A percentile compares a stretch with the other conserved stretches of the same genome.
Conservation (phyloP, 768 basidiomycete species). For the Lentinula sp. region DNA sequence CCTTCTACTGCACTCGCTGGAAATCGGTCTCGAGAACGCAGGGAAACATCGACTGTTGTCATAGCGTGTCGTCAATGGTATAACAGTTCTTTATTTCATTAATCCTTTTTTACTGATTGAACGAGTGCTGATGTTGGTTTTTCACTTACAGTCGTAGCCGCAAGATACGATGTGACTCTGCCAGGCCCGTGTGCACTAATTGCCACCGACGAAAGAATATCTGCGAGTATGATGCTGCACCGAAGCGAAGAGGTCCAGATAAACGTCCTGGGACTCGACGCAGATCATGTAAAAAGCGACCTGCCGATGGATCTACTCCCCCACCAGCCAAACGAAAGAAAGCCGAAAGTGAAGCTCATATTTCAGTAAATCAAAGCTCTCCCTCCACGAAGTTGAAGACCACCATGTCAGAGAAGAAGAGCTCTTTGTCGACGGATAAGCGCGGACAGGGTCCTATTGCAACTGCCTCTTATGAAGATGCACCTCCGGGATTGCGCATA, state of each 20-base stretch:
- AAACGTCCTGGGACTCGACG: constrained; percentile 81
- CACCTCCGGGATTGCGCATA: constrained; percentile 20
- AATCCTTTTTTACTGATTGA: constrained; percentile 32
- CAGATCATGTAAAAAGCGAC: constrained; percentile 79
- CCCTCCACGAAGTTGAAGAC: constrained; percentile 29
- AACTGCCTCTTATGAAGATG: not conserved
- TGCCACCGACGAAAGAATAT: constrained; percentile 71
- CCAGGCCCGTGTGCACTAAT: constrained; percentile 75
- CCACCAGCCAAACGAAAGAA: constrained; percentile 53
- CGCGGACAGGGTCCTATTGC: constrained; percentile 1
- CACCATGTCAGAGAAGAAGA: constrained; percentile 26
- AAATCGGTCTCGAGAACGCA: constrained; percentile 35
- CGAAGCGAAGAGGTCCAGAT: constrained; percentile 81
- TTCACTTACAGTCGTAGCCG: constrained; percentile 58
- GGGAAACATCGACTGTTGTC: constrained; percentile 61
- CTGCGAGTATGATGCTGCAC: constrained; percentile 75
- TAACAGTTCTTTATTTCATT: constrained; percentile 22
- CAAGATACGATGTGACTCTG: constrained; percentile 85
- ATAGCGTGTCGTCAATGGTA: constrained; percentile 85
- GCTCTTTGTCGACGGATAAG: constrained; percentile 15
- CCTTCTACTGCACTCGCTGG: constrained; percentile 22
- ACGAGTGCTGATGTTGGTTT: constrained; percentile 19
- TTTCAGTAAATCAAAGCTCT: constrained; percentile 26
- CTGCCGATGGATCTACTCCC: constrained; percentile 43
- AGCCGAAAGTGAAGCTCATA: constrained; percentile 19